Evolutionary conservation across 169 alveolate species (phyloP), one percentile per base, ranked within the genome.

Genomic region (Eimeria brunetti): DNA sequence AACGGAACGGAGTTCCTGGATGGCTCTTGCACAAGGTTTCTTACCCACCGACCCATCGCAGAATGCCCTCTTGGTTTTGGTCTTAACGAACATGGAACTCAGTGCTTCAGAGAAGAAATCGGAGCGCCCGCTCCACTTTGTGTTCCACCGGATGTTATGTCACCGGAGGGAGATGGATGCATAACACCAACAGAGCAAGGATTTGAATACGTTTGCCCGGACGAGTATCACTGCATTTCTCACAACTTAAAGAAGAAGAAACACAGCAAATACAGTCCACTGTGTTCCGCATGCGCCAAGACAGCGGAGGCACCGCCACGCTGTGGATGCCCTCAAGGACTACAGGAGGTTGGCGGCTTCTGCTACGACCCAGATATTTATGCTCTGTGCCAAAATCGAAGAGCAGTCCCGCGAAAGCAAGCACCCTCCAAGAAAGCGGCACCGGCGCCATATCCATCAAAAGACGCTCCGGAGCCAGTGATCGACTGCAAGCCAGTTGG

Each of bases 301-400:
- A 85, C 80, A 38, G 41, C 76, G 92, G 80, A 85, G 41, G 62
- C 80, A 44, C 81, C n/a, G 80, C 92, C 92, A 58, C 33, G 1
- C 46, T 85, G 92, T 41, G 92, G 92, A 16, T 85, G 92, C 27
- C 92, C 92, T 85, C 51, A 60, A 41, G 92, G 92, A 60, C 92
- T 58, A 62, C 49, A 38, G 46, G 92, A 56, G 62, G 76, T 85
- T 51, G 44, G 38, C 27, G 92, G 92, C 46, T 85, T 22, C 92
- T 85, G 92, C 81, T 85, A 60, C 38, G 92, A 85, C 4, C 80
- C 76, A 60, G 92, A 22, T 8, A 62, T 36, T 46, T 58, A 85
- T 30, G 92, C 58, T 30, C 62, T 85, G 27, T 85, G 92, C 14
- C 92, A 85, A 38, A 22, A 36, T 41, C 92, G 60, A 24, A 11